A percentile compares a stretch with the other conserved stretches of the same genome.
Conservation (phyloP, 2,329 filamentous ascomycete species). For the Teratosphaeria epicoccoides region DNA sequence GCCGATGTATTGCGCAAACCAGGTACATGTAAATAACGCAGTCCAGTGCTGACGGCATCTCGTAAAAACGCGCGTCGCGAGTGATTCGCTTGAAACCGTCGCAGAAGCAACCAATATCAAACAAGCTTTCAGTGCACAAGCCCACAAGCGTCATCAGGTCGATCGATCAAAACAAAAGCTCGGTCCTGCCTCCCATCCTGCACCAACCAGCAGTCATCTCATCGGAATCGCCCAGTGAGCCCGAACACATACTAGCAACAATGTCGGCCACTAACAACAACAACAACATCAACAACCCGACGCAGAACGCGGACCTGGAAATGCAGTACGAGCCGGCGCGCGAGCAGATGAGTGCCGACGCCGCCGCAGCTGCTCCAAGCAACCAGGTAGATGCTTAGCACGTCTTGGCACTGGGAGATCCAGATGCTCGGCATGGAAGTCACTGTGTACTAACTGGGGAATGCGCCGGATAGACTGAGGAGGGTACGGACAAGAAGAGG, state of each 20-base stretch:
- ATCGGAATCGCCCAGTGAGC: too few species aligned
- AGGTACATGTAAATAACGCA: background rate
- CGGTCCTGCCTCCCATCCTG: background rate
- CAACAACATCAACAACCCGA: constrained; percentile 7
- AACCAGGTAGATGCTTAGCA: background rate
- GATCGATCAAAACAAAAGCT: background rate
- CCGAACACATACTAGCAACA: background rate
- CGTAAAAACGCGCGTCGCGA: background rate
- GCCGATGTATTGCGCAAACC: too few species aligned
- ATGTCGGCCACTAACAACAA: background rate
- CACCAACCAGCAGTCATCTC: background rate
- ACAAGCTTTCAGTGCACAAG: background rate
- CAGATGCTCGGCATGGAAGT: background rate
- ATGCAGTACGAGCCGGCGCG: constrained; percentile 16
- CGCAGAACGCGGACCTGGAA: constrained; percentile 12
- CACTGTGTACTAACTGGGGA: constrained; percentile 1
- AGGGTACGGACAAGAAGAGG: constrained; percentile 12
- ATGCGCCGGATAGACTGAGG: constrained; percentile 6
- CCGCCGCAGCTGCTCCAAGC: background rate
- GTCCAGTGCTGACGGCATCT: background rate
- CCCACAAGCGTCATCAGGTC: background rate
- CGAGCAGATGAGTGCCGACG: constrained; percentile 5
- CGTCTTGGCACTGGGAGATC: background rate
- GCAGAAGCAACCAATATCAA: background rate
- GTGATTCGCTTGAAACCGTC: background rate